A percentile compares a stretch with the other conserved stretches of the same genome.
Evolutionary conservation across 495 filamentous ascomycete genomes (phyloP).

Genomic region (Xylaria intraflava): DNA sequence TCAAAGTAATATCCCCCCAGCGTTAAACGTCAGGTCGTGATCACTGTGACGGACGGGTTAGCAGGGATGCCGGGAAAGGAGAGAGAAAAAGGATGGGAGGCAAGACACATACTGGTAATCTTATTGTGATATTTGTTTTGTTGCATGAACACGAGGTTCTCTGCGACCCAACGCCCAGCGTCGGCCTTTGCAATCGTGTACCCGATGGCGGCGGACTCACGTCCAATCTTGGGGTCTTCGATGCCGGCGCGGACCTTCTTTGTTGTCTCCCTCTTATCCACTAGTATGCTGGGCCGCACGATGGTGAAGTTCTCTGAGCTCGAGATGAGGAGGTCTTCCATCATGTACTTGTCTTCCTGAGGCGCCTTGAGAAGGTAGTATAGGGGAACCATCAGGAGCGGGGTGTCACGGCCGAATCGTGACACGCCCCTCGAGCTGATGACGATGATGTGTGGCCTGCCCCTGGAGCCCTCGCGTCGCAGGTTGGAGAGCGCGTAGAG

Average conservation of each 20-base stretch:
- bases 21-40: background rate
- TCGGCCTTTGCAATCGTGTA: slow-evolving; percentile 39
- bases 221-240: slow-evolving; percentile 26
- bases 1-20: no score
- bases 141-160: slow-evolving; percentile 16
- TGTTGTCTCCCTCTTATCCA: slow-evolving; percentile 20
- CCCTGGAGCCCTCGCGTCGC: slow-evolving; percentile 9
- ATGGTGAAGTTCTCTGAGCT: slow-evolving; percentile 39
- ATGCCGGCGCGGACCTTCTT: slow-evolving; percentile 34
- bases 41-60: background rate
- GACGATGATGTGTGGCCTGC: slow-evolving; percentile 39
- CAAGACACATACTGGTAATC: slow-evolving; percentile 9
- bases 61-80: background rate
- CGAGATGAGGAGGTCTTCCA: slow-evolving; percentile 45
- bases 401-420: slow-evolving; percentile 44
- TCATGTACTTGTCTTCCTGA: slow-evolving; percentile 53
- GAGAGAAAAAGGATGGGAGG: background rate
- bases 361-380: slow-evolving; percentile 47
- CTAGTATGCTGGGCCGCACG: slow-evolving; percentile 34
- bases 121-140: slow-evolving; percentile 16
- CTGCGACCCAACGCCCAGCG: slow-evolving; percentile 35
- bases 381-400: slow-evolving; percentile 41
- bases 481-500: slow-evolving; percentile 35
- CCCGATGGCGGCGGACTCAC: slow-evolving; percentile 33
- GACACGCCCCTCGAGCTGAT: slow-evolving; percentile 52